Conservation (phyloP, 768 basidiomycete genomes). For the Tulasnella sp. region DNA sequence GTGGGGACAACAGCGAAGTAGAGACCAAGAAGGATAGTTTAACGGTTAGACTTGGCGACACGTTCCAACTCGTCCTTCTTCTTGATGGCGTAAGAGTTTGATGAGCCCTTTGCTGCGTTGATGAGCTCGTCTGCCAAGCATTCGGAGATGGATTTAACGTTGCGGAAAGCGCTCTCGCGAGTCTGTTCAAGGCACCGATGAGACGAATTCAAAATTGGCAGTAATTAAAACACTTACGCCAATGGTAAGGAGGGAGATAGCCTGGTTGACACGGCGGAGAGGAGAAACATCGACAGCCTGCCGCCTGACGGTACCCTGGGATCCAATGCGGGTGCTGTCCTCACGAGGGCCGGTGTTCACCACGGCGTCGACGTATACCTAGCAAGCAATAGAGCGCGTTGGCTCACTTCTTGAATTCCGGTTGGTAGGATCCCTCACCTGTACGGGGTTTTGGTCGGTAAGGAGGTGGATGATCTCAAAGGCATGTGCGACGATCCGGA, state of each 20-base stretch:
- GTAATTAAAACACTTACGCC: slow-evolving; percentile 62
- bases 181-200: slow-evolving; percentile 53
- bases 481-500: slow-evolving; percentile 98
- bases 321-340: slow-evolving; percentile 99
- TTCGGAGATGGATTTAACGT: slow-evolving; percentile 98
- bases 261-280: slow-evolving; percentile 96
- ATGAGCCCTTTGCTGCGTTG: slow-evolving; percentile 99
- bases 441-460: slow-evolving; percentile 99
- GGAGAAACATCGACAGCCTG: slow-evolving; percentile 99
- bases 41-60: slow-evolving; percentile 99
- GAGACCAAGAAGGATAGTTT: slow-evolving; percentile 42
- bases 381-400: not conserved
- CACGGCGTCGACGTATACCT: slow-evolving; percentile 96
- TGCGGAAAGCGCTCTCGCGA: slow-evolving; percentile 99
- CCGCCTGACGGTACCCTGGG: slow-evolving; percentile 98
- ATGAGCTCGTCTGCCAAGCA: slow-evolving; percentile 99
- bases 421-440: slow-evolving; percentile 51
- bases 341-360: slow-evolving; percentile 99
- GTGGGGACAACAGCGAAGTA: not conserved
- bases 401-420: not conserved
- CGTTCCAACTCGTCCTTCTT: slow-evolving; percentile 99
- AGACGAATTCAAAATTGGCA: not conserved
- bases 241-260: slow-evolving; percentile 88
- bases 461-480: slow-evolving; percentile 99
- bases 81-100: slow-evolving; percentile 99